Evolutionary conservation across 208 protist genomes (phyloP), one percentile per base, ranked within the genome.

Genomic region (Leishmania tarentolae): DNA sequence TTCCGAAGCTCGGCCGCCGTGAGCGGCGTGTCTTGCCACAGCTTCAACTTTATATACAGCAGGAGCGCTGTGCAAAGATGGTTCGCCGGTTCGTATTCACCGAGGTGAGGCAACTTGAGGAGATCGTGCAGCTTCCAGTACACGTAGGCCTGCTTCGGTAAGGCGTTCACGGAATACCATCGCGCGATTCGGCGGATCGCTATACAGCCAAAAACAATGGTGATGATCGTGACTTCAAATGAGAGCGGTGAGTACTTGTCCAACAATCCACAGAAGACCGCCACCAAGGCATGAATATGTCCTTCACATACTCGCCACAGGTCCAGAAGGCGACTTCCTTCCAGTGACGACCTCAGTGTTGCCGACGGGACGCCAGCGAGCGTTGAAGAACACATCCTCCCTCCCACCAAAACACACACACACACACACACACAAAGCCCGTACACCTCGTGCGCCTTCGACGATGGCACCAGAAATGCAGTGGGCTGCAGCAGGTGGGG

Each of bases 1-100:
- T 75, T 85, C 8, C 76, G 75, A 46, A 82, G 47, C 65, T 85
- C 82, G 0, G 28, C 57, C 13, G 77, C 44, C 31, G 82, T 76
- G 19, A 85, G 77, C 11, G 82, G 82, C n/a, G 37, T 66, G 7
- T 81, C 77, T 5, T 73, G 82, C 82, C 82, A 85, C 28, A 85
- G 77, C 52, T 82, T 78, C 56, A 79, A 71, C 71, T 72, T 79
- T 1, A 85, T 8, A 56, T 85, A 85, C 9, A 85, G 21, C 7
- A 85, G 37, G 0, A 85, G 4, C 8, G 82, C 82, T 15, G 76
- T 47, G 44, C 6, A 63, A 2, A 85, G 8, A 66, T 85, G 82
- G 53, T 85, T 21, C 52, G 68, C 65, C 21, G 15, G 73, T 17
- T 17, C 1, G 40, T 40, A 66, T 1, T 8, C 1, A 2, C 1